Base-by-base conservation (phyloP, 192 early-diverging fungal genomes). In the Phycomyces nitens region DNA sequence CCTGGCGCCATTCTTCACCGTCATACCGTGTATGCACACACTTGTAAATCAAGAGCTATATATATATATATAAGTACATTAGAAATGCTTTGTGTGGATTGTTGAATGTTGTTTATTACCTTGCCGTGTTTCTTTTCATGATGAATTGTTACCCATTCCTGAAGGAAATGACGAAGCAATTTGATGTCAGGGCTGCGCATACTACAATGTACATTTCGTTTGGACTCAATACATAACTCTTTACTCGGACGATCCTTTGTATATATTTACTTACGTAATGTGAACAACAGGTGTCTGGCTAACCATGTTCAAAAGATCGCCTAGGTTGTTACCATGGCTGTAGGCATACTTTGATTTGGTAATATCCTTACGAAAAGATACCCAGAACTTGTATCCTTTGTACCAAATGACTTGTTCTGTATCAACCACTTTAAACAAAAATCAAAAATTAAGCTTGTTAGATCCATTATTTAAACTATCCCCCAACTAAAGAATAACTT, bases 71-170 rank as follows among this genome's bases (percentile, higher is more conserved):
- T 47, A 53, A 60, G 43, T 24, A 69, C n/a, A n/a, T n/a, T n/a
- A n/a, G n/a, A n/a, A n/a, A n/a, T n/a, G n/a, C n/a, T n/a, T n/a
- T n/a, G n/a, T n/a, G n/a, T n/a, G n/a, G n/a, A 38, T 9, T 54
- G 24, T 43, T 21, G n/a, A n/a, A 51, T 40, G 26, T 39, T 43
- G 16, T 61, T 7, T 5, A 47, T 41, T 68, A 68, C 66, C 66
- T 58, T 71, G 20, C 63, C 69, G 11, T 53, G 39, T 44, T 40
- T 58, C 27, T 60, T 56, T 40, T 60, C 29, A 40, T 65, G 57
- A 39, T 71, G 58, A n/a, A 41, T 16, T 12, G 64, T 23, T 27
- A 65, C 58, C 69, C 69, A 71, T 44, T 71, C 69, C 39, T 71
- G 61, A 52, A 71, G 34, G 22, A 60, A 66, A 3, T 15, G 3